Evolutionary conservation across 805 yeast species (phyloP), one percentile per base, ranked within the genome.

Genomic region (Wickerhamia fluorescens): DNA sequence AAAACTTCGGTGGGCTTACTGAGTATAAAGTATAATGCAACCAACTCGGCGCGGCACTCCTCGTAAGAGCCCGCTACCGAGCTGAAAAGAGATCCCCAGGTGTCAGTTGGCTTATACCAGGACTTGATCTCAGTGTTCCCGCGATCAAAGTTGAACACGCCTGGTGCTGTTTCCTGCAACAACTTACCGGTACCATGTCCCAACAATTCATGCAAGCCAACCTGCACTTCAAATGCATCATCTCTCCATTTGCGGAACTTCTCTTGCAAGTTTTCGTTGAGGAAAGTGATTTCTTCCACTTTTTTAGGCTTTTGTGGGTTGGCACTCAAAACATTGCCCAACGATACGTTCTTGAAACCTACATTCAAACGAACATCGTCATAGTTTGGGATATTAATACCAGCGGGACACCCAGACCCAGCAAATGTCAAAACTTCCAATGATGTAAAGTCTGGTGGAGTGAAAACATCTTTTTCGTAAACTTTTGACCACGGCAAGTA

Each of bases 151-250:
- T 86, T 86, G 67, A 68, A 86, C 14, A 61, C 53, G 7, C 81
- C 81, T 27, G 74, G 73, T 11, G 66, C 66, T 4, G 63, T 58
- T 35, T 63, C 66, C 37, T 69, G 69, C 42, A 86, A 61, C 34
- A 86, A 64, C 55, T 85, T 86, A 28, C 96, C 96, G 4, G 92
- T 74, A 23, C 95, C 96, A 49, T 86, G 96, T 10, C 96, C 95
- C 38, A 86, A 67, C 40, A 86, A 65, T 57, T 86, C 96, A 56
- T 86, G 96, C 44, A 86, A 80, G 31, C 95, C 96, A 28, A 86
- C 96, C 58, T 86, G 95, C 24, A 86, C 92, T 56, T 86, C 95
- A 52, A 86, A 86, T 1, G 95, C 80, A 27, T 81, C 88, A 26
- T 74, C 79, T 47, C 85, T 70, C 62, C 80, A 79, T 49, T 78